Conservation (phyloP, 2,329 filamentous ascomycete species). For the Xylaria polymorpha region DNA sequence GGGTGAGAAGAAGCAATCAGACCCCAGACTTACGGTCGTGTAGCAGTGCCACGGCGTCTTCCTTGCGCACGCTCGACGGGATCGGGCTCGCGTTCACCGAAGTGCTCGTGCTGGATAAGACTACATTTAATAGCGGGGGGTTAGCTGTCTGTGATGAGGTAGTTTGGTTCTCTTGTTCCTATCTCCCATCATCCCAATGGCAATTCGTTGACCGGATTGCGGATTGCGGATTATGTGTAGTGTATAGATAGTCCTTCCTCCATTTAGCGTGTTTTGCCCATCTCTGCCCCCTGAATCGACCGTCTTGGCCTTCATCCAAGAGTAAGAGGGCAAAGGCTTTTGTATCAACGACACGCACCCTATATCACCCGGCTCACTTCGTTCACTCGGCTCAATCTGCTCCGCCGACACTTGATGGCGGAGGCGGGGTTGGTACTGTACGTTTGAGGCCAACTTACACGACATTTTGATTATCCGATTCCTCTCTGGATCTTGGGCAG, state of each 20-base stretch:
- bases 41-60: constrained; percentile 55
- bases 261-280: background rate
- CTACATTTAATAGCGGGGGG: constrained; percentile 30
- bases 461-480: constrained; percentile 39
- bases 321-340: background rate
- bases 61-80: constrained; percentile 48
- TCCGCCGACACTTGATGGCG: background rate
- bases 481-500: constrained; percentile 2
- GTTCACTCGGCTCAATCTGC: background rate
- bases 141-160: constrained; percentile 4
- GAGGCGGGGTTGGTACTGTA: background rate
- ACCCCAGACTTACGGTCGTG: constrained; percentile 54
- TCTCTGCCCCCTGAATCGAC: background rate
- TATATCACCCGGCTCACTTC: background rate
- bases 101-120: constrained; percentile 59
- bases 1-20: background rate
- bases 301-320: background rate
- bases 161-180: background rate
- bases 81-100: constrained; percentile 58
- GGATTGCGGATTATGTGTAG: background rate
- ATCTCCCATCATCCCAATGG: background rate
- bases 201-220: background rate
- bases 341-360: background rate
- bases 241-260: background rate
- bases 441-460: constrained; percentile 42